phyloP scores from a whole-genome alignment of 2,329 filamentous ascomycete genomes.

The Fusarium sp. region DNA sequence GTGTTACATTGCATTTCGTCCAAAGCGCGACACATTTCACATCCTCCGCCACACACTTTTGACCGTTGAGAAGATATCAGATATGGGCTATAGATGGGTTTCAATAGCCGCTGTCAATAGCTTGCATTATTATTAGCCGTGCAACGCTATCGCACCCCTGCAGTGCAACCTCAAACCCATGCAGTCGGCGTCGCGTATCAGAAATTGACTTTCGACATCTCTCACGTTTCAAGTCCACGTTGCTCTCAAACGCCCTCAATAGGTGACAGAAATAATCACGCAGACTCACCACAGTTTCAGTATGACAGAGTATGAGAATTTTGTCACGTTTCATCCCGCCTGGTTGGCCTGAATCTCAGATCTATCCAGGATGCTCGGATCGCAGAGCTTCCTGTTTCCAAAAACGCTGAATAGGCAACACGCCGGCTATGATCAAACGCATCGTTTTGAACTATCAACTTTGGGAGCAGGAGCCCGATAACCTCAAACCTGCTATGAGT shows the following conservation, averaged over 20 bases:
- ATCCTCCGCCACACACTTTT: neutral
- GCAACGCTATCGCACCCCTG: neutral
- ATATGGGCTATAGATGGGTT: neutral
- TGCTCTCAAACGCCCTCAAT: neutral
- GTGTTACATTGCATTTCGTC: no score
- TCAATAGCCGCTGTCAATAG: neutral
- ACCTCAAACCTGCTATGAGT: neutral
- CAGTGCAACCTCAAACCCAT: neutral
- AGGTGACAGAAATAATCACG: neutral
- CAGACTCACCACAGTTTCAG: neutral
- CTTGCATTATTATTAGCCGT: neutral
- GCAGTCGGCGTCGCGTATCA: neutral
- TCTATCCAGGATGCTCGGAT: slow-evolving; percentile 5
- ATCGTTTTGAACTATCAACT: neutral
- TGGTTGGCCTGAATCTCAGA: neutral
- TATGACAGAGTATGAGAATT: fast-evolving
- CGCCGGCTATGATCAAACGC: neutral
- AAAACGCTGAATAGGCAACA: neutral
- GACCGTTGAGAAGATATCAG: neutral
- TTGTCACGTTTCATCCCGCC: neutral
- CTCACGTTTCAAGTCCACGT: neutral
- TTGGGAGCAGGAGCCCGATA: neutral
- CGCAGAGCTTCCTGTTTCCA: slow-evolving; percentile 16
- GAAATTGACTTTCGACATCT: neutral
- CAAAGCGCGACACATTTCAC: no score